Evolutionary conservation across 148 eudicot species (phyloP), one percentile per base, ranked within the genome.

Genomic region (Polygonum aviculare): DNA sequence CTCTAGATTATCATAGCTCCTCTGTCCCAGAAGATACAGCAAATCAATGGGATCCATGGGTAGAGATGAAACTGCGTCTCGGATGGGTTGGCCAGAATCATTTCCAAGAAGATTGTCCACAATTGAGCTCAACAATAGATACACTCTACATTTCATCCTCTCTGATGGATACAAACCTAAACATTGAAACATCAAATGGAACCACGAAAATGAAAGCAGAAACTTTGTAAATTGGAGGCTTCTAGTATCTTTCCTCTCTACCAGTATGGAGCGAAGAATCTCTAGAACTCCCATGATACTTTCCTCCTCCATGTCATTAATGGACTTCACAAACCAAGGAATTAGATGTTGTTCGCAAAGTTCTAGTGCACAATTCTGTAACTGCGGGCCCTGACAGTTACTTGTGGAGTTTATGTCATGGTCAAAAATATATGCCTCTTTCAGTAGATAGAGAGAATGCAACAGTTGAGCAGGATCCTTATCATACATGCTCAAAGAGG

Each of bases 41-140:
- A 93, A 79, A 83, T 90, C 99, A 54, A 86, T 75, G 69, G 99
- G 99, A 80, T 95, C 99, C 69, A 88, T 73, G 54, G 99, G 99
- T 79, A 95, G 85, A 81, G 83, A 67, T 54, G 84, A 79, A 71
- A 90, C 94, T 80, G 87, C 87, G 76, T 85, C 90, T 81, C 87
- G 82, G 75, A 93, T 89, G 69, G 87, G 75, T 85, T 85, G 82
- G 76, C 96, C 97, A 80, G 73, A 86, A 63, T 84, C 87, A 76
- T 82, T 79, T 70, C 97, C 99, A 47, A 88, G 77, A 80, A 87
- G 79, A 77, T 85, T 77, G 82, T 88, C 97, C 67, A 84, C 78
- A 22, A 95, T 83, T 44, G 96, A 85, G 79, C 99, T 85, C 77
- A 93, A 84, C 78, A 88, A 79, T 59, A 86, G 80, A 85, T 89